Percentiles rank a stretch among this genome's conserved stretches.
phyloP scores from a whole-genome alignment of 176 grass and related monocot species.

The Luzula sylvatica region DNA sequence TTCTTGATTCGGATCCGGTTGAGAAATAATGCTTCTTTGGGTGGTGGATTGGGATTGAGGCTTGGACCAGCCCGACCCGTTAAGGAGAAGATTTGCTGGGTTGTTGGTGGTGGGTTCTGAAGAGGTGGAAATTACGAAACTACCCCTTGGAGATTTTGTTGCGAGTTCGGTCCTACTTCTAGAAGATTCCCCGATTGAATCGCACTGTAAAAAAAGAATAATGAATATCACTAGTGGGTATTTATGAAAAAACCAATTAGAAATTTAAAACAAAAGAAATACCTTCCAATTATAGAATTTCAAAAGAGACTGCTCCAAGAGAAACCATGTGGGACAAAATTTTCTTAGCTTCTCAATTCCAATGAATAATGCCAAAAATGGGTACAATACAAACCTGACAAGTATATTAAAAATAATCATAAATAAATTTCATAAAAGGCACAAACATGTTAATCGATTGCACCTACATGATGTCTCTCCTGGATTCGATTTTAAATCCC shows the following conservation, averaged over 20 bases:
- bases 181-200: constrained; percentile 39
- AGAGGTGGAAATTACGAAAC: constrained; percentile 28
- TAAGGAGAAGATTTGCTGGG: constrained; percentile 53
- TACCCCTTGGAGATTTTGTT: constrained; percentile 43
- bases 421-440: background rate
- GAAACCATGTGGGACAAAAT: constrained; percentile 83
- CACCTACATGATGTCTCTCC: constrained; percentile 79
- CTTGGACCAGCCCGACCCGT: constrained; percentile 51
- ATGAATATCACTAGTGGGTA: too few relatives aligned
- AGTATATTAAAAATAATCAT: constrained; percentile 7
- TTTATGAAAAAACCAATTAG: too few relatives aligned
- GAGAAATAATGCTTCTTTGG: constrained; percentile 32
- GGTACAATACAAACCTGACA: constrained; percentile 66
- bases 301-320: constrained; percentile 83
- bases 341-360: constrained; percentile 79
- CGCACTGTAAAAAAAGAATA: constrained; percentile 42
- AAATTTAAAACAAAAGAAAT: background rate
- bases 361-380: constrained; percentile 74
- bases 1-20: background rate
- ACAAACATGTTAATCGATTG: background rate
- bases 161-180: constrained; percentile 23
- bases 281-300: constrained; percentile 88
- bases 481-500: constrained; percentile 46
- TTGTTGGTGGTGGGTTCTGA: constrained; percentile 23
- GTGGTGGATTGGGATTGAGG: constrained; percentile 54